These are phyloP conservation scores for Cladosporium sp. DNA, from an alignment of 2,329 filamentous ascomycete species.

Conservation along the genomic window DNA sequence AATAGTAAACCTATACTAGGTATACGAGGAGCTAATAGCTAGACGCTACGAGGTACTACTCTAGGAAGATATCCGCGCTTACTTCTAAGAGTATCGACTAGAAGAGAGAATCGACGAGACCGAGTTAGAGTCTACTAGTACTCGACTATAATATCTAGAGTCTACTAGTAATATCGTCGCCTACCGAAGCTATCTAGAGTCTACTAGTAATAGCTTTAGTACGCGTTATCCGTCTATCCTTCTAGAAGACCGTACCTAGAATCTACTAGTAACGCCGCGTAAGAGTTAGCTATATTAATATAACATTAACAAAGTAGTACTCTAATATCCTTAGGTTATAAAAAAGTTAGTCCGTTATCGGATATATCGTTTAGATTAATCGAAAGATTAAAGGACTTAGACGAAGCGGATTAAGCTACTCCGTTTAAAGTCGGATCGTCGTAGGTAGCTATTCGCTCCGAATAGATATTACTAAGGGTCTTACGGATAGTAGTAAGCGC, in stretches of 20 bases:
- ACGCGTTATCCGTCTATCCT: neutral
- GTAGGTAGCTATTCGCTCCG: neutral
- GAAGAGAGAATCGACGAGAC: neutral
- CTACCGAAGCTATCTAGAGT: neutral
- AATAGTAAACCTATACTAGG: neutral
- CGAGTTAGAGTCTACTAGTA: neutral
- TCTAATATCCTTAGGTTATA: neutral
- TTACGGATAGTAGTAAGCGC: neutral
- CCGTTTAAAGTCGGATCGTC: neutral
- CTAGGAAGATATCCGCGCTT: neutral
- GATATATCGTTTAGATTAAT: neutral
- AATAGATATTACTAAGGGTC: neutral
- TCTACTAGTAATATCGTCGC: neutral
- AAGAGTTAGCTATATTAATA: neutral
- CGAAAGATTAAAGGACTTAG: neutral
- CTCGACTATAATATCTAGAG: neutral
- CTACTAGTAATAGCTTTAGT: neutral
- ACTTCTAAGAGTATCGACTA: neutral
- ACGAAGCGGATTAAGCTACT: neutral
- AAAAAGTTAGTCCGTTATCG: neutral
- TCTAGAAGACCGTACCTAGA: neutral
- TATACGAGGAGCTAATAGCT: neutral
- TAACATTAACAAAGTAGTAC: neutral
- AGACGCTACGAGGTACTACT: neutral
- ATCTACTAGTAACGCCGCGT: neutral